phyloP scores from a whole-genome alignment of 1,139 yeast species.

The Pichia sp. region DNA sequence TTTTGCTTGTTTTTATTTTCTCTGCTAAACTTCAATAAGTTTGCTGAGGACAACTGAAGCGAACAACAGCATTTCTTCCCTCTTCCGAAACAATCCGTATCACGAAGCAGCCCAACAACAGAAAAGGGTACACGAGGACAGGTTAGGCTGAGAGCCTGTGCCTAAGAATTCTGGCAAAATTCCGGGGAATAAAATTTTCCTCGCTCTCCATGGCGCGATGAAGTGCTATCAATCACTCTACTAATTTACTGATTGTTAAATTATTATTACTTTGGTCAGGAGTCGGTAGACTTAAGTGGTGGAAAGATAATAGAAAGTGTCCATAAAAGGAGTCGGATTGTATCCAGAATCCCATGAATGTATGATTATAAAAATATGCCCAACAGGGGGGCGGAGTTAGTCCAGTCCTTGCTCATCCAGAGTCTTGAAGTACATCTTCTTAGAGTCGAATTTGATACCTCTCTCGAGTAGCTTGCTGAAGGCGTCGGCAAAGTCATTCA shows the following conservation, averaged over 20 bases:
- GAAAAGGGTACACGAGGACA: too few species aligned
- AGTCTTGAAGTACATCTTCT: slow-evolving; percentile 56
- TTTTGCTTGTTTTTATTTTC: slow-evolving; percentile 24
- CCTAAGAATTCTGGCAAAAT: too few species aligned
- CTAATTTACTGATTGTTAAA: too few species aligned
- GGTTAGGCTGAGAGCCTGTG: too few species aligned
- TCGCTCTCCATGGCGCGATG: too few species aligned
- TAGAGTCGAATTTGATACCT: slow-evolving; percentile 47
- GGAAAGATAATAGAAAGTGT: neutral
- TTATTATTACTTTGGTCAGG: too few species aligned
- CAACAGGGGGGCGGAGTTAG: neutral
- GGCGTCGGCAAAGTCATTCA: slow-evolving; percentile 48
- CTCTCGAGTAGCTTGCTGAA: slow-evolving; percentile 56
- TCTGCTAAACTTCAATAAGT: too few species aligned
- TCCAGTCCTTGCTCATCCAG: slow-evolving; percentile 55
- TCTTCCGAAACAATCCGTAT: too few species aligned
- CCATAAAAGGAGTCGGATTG: neutral
- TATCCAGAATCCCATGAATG: neutral
- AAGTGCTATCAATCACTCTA: too few species aligned
- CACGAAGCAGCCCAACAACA: too few species aligned
- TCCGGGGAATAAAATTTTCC: too few species aligned
- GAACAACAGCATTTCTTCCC: neutral
- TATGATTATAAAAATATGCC: neutral
- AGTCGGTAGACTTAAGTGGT: neutral
- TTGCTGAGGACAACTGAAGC: too few species aligned